phyloP scores from a whole-genome alignment of 495 filamentous ascomycete species.

The Penicillium subrubescens region DNA sequence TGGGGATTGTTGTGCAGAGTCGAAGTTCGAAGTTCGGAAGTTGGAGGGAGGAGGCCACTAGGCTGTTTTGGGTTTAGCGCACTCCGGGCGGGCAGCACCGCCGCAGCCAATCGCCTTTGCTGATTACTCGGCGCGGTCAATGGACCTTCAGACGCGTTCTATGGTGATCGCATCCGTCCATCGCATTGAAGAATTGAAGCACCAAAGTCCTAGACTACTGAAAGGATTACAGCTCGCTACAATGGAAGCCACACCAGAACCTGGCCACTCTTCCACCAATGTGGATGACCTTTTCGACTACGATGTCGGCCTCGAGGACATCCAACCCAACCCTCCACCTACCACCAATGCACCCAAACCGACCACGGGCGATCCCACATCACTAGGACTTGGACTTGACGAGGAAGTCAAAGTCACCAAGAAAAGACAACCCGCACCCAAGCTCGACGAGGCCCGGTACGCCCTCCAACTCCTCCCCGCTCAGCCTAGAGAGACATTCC shows the following conservation, averaged over 20 bases:
- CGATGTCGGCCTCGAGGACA: constrained; percentile 58
- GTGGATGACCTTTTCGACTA: constrained; percentile 72
- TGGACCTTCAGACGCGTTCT: constrained; percentile 4
- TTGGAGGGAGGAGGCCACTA: constrained; percentile 25
- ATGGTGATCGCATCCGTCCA: neutral
- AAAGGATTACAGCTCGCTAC: neutral
- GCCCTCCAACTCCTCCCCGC: constrained; percentile 10
- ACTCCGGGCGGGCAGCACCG: constrained; percentile 11
- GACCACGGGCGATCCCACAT: constrained; percentile 34
- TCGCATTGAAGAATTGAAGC: neutral
- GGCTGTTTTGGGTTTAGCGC: constrained; percentile 31
- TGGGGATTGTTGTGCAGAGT: constrained; percentile 28
- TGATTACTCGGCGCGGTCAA: constrained; percentile 19
- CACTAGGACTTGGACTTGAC: constrained; percentile 69
- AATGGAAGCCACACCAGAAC: constrained; percentile 13
- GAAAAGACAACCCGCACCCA: constrained; percentile 73
- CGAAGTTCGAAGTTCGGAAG: constrained; percentile 34
- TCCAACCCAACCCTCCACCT: constrained; percentile 39
- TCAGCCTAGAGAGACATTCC: neutral
- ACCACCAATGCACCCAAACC: constrained; percentile 29
- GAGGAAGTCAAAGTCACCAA: constrained; percentile 81
- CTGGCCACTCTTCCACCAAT: constrained; percentile 31
- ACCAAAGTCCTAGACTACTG: neutral
- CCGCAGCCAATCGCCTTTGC: constrained; percentile 12
- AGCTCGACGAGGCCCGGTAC: constrained; percentile 81